Conservation (phyloP, 169 alveolate genomes). For the Perkinsus marinus region DNA sequence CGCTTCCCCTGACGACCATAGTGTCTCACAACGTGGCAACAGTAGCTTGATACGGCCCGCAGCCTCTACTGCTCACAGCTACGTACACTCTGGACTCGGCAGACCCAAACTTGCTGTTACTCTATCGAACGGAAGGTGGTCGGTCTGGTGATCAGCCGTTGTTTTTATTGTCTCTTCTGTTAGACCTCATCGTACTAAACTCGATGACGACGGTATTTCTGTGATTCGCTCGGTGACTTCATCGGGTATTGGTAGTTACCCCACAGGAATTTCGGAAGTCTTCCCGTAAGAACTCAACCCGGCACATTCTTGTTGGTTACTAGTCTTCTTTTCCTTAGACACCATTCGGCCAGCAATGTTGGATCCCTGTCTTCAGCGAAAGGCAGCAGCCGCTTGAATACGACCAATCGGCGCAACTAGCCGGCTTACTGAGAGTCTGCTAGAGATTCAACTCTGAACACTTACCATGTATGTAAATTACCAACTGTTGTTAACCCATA, state of each 20-base stretch:
- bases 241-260: neutral
- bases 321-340: neutral
- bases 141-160: too few species aligned
- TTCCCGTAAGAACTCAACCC: neutral
- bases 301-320: too few species aligned
- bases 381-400: neutral
- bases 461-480: neutral
- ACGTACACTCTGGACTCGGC: too few species aligned
- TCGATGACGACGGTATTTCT: neutral
- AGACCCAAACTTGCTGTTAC: too few species aligned
- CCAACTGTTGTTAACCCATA: neutral
- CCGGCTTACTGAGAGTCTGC: neutral
- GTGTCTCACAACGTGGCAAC: too few species aligned
- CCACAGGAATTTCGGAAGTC: neutral
- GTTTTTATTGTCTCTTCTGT: too few species aligned
- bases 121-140: too few species aligned
- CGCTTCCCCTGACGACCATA: too few species aligned
- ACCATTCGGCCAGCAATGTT: neutral
- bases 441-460: neutral
- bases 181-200: too few species aligned
- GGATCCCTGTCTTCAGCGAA: neutral
- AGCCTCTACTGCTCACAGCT: too few species aligned
- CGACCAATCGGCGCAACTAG: neutral
- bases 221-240: neutral
- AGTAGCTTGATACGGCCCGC: too few species aligned